These are phyloP conservation scores for Penicillium sp. DNA, from an alignment of 2,329 filamentous ascomycete species.

Conservation along the genomic window DNA sequence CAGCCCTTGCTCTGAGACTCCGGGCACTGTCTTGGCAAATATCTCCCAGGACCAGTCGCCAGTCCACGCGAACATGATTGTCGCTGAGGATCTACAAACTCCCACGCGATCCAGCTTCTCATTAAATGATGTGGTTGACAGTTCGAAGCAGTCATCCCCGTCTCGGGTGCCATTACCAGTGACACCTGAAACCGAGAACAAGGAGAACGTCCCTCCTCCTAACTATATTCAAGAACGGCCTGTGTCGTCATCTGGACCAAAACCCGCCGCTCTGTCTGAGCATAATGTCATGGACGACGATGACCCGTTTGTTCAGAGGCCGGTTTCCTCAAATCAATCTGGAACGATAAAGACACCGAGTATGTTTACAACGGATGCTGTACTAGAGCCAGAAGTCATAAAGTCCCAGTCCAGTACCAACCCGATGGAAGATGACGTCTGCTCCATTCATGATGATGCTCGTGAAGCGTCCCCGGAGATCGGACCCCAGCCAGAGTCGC, in stretches of 20 bases:
- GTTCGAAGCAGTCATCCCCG: slow-evolving; percentile 12
- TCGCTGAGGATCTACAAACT: slow-evolving; percentile 23
- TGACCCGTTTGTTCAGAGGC: slow-evolving; percentile 17
- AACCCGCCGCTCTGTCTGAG: slow-evolving; percentile 19
- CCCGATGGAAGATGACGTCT: not conserved
- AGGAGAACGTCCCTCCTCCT: slow-evolving; percentile 30
- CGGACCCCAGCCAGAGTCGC: not conserved
- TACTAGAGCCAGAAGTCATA: not conserved
- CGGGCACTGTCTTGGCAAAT: not conserved
- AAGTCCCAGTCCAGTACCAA: not conserved
- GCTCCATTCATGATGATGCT: not conserved
- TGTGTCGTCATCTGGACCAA: slow-evolving; percentile 9
- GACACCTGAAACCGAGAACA: slow-evolving; percentile 21
- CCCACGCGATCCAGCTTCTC: slow-evolving; percentile 25
- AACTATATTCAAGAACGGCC: slow-evolving; percentile 13
- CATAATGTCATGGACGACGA: slow-evolving; percentile 8
- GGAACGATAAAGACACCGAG: not conserved
- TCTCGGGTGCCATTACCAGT: slow-evolving; percentile 15
- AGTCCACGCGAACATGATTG: slow-evolving; percentile 1
- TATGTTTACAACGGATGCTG: not conserved
- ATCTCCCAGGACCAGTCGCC: slow-evolving; percentile 3
- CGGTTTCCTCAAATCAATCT: not conserved
- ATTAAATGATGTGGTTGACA: not conserved
- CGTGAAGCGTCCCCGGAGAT: not conserved
- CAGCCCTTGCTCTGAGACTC: not conserved